Conservation (phyloP, 768 basidiomycete genomes). For the Zangia roseola region DNA sequence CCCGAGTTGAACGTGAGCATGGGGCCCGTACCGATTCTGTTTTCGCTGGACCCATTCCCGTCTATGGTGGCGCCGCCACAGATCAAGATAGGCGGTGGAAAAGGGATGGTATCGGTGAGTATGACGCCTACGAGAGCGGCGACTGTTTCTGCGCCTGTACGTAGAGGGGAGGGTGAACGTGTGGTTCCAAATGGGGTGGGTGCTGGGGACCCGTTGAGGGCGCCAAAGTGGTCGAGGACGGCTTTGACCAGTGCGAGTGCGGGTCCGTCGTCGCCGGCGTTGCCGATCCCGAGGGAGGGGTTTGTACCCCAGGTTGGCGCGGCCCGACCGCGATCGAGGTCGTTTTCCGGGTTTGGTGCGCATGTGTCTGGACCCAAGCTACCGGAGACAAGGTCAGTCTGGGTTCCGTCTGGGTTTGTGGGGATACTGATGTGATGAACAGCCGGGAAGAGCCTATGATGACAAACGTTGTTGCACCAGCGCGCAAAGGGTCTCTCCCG, state of each 20-base stretch:
- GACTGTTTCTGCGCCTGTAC: conserved; percentile 32
- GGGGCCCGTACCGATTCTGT: conserved; percentile 62
- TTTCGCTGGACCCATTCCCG: conserved; percentile 52
- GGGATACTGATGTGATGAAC: neutral
- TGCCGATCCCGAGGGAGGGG: conserved; percentile 53
- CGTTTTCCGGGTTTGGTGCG: conserved; percentile 71
- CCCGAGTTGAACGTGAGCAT: conserved; percentile 47
- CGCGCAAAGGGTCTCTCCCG: conserved; percentile 15
- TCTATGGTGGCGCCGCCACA: conserved; percentile 11
- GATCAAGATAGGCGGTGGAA: neutral
- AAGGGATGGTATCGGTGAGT: neutral
- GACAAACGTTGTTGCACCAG: neutral
- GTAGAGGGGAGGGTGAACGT: conserved; percentile 10
- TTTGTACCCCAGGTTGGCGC: conserved; percentile 59
- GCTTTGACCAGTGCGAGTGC: neutral
- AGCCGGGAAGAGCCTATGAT: conserved; percentile 26
- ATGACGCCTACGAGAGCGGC: conserved; percentile 26
- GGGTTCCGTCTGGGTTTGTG: neutral
- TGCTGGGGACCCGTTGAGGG: conserved; percentile 1
- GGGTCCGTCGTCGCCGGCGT: neutral
- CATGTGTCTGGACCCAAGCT: conserved; percentile 2
- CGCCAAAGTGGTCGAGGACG: conserved; percentile 22
- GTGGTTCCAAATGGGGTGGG: neutral
- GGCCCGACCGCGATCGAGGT: conserved; percentile 59
- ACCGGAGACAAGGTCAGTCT: conserved; percentile 20